Conservation (phyloP, 495 filamentous ascomycete genomes). For the Amniculicola lignicola region DNA sequence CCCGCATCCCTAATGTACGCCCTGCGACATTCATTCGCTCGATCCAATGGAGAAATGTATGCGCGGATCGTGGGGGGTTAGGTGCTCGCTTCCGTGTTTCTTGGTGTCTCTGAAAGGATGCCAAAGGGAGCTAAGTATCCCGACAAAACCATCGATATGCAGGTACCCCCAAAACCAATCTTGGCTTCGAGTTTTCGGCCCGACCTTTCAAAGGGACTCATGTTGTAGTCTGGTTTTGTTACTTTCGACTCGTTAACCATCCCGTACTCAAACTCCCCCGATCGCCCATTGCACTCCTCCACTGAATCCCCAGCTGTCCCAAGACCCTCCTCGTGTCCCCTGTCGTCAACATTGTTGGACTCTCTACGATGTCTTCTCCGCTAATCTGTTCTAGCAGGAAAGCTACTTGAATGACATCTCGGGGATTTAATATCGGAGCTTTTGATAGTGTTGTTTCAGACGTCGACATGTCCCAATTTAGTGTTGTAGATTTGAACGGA, state of each 20-base stretch:
- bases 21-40: too few relatives aligned
- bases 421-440: slow-evolving; percentile 69
- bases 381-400: slow-evolving; percentile 75
- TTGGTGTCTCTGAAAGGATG: too few relatives aligned
- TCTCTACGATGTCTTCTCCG: slow-evolving; percentile 49
- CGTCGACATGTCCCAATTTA: slow-evolving; percentile 55
- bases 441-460: slow-evolving; percentile 36
- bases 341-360: slow-evolving; percentile 29
- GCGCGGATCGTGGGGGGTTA: too few relatives aligned
- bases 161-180: not conserved
- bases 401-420: slow-evolving; percentile 87
- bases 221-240: too few relatives aligned
- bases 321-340: slow-evolving; percentile 63
- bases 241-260: slow-evolving; percentile 65
- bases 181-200: slow-evolving; percentile 21
- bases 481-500: slow-evolving; percentile 54
- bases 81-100: too few relatives aligned
- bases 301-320: slow-evolving; percentile 80
- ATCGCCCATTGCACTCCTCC: slow-evolving; percentile 88
- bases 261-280: slow-evolving; percentile 82
- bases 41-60: too few relatives aligned
- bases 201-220: too few relatives aligned
- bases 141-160: too few relatives aligned
- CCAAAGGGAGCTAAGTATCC: too few relatives aligned
- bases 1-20: too few relatives aligned